Base-by-base conservation (phyloP, 306 rosid genomes). In the Cucumis hystrix region DNA sequence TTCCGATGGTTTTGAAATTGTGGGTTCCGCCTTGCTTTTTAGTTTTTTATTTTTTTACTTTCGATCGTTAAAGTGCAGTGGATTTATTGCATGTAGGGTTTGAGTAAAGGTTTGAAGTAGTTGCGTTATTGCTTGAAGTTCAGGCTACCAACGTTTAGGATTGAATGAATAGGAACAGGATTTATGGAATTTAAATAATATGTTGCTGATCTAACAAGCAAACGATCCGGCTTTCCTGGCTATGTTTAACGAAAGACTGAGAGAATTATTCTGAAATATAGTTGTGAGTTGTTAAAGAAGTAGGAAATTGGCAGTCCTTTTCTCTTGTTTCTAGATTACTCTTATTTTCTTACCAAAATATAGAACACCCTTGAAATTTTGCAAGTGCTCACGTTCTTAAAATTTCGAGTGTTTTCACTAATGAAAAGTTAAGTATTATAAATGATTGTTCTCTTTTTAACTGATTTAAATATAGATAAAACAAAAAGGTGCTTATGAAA, bases 191-290 rank as follows among this genome's bases (percentile, higher is more conserved):
- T 14, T 70, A 15, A 47, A 14, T 47, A 70, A 15, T 28, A 15
- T 49, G 41, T 71, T 71, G 41, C 76, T 71, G 23, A 71, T 71
- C 59, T 71, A 71, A 25, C 40, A 70, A 70, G 75, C 14, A 70
- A 69, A 21, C 58, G 13, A 21, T 70, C 58, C 7, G 16, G 20
- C 11, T 47, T 47, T 20, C 7, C 15, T 70, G 25, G 37, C 58
- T 14, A 7, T 70, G 37, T 47, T 20, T 25, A 47, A 47, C 18
- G 14, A 15, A 47, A 23, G 58, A 47, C 58, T 4, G 37, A 33
- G 37, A 33, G 37, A 33, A 71, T 71, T 71, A 49, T 71, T 71
- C 40, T 47, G 1, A 25, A 71, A 25, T 23, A 71, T 71, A 21
- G 59, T 16, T 71, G 60, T 15, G 55, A 28, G 71, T 21, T 7